phyloP scores from a whole-genome alignment of 192 early-diverging fungal species.

The Thoreauomyces humboldtii region DNA sequence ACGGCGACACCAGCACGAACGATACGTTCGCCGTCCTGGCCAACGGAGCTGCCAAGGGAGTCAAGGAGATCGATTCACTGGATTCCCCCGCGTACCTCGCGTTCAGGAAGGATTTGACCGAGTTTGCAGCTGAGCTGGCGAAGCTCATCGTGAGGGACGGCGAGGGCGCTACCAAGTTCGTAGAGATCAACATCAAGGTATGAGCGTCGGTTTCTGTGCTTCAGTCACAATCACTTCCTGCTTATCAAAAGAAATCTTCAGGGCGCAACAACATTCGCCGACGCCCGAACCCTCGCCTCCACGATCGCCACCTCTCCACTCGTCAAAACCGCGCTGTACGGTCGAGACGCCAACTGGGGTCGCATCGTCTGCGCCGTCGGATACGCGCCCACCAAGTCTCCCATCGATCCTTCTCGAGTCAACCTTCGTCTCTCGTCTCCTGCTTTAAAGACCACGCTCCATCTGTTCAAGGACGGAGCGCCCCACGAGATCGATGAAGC shows the following conservation, averaged over 20 bases:
- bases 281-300: slow-evolving; percentile 77
- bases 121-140: slow-evolving; percentile 84
- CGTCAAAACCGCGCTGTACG: slow-evolving; percentile 95
- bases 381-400: slow-evolving; percentile 69
- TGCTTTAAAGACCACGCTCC: slow-evolving; percentile 41
- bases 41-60: slow-evolving; percentile 77
- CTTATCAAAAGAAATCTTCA: slow-evolving; percentile 25
- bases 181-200: slow-evolving; percentile 82
- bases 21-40: slow-evolving; percentile 89
- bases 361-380: slow-evolving; percentile 90
- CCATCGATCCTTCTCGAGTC: slow-evolving; percentile 72
- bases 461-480: slow-evolving; percentile 75
- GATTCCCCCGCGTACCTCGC: slow-evolving; percentile 50
- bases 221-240: too few relatives aligned
- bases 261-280: slow-evolving; percentile 69
- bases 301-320: slow-evolving; percentile 90
- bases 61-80: slow-evolving; percentile 29
- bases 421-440: slow-evolving; percentile 61
- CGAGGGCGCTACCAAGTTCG: slow-evolving; percentile 97
- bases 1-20: slow-evolving; percentile 97
- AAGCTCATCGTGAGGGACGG: slow-evolving; percentile 91
- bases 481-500: slow-evolving; percentile 79
- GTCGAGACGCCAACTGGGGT: slow-evolving; percentile 98
- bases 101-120: slow-evolving; percentile 73
- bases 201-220: too few relatives aligned